These are phyloP conservation scores for Friedmanniomyces endolithicus DNA, from an alignment of 495 filamentous ascomycete genomes.

Conservation along the genomic window DNA sequence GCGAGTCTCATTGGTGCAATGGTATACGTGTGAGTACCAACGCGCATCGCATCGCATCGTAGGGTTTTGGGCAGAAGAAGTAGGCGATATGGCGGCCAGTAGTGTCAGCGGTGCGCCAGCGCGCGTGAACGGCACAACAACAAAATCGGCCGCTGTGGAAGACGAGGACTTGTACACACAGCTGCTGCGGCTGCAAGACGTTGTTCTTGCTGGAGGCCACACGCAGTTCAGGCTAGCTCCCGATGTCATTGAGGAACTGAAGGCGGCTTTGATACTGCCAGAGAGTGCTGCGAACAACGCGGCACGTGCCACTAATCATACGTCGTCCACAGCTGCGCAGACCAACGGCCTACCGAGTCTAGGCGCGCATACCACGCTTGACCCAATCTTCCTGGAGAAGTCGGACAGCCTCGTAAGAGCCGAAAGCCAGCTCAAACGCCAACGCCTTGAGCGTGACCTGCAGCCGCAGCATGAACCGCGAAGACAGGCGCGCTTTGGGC, in stretches of 20 bases:
- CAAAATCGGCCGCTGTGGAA: slow-evolving; percentile 16
- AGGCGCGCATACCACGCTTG: slow-evolving; percentile 38
- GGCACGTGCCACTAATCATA: slow-evolving; percentile 14
- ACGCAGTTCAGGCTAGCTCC: slow-evolving; percentile 58
- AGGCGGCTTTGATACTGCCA: neutral
- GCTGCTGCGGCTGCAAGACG: slow-evolving; percentile 62
- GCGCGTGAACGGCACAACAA: slow-evolving; percentile 23
- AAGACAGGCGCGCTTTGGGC: slow-evolving; percentile 42
- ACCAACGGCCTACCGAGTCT: slow-evolving; percentile 3
- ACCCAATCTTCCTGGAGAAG: slow-evolving; percentile 72
- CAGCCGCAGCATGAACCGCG: slow-evolving; percentile 60
- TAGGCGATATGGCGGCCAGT: neutral
- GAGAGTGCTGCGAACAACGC: neutral
- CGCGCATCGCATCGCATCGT: neutral
- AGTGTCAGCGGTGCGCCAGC: slow-evolving; percentile 11
- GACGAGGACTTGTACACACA: slow-evolving; percentile 46
- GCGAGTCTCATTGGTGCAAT: neutral
- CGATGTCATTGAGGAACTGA: slow-evolving; percentile 42
- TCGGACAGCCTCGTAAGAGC: slow-evolving; percentile 72
- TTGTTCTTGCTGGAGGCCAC: slow-evolving; percentile 62
- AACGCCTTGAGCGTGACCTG: slow-evolving; percentile 64
- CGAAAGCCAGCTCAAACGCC: slow-evolving; percentile 66
- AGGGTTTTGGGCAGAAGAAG: neutral
- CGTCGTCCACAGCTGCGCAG: neutral
- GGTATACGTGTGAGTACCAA: neutral